phyloP scores from a whole-genome alignment of 495 filamentous ascomycete genomes.

The Neurospora sp. region DNA sequence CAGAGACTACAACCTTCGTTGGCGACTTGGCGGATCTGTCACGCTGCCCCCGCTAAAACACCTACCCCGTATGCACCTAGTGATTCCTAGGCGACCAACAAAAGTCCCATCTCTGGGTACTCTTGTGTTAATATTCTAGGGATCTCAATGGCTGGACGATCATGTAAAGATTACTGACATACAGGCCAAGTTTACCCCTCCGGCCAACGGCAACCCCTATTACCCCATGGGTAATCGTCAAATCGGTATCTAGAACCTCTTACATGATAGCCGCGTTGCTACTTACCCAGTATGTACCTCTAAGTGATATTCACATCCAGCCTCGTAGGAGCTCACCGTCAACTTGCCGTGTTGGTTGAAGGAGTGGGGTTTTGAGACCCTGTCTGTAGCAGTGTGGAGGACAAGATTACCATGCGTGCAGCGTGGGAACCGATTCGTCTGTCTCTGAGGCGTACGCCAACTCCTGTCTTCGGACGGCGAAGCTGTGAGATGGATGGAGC shows the following conservation, averaged over 20 bases:
- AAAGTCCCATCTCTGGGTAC: not conserved
- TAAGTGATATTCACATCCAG: not conserved
- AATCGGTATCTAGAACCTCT: not conserved
- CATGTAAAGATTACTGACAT: not conserved
- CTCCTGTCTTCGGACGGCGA: not conserved
- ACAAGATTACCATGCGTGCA: not conserved
- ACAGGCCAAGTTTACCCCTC: not conserved
- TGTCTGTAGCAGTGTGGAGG: not conserved
- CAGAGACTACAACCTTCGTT: not conserved
- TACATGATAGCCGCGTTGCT: not conserved
- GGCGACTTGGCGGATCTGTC: not conserved
- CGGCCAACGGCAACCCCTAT: not conserved
- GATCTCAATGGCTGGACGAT: not conserved
- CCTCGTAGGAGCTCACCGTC: not conserved
- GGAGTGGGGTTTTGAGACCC: not conserved
- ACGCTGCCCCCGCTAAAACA: not conserved
- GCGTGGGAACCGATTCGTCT: not conserved
- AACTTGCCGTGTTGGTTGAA: not conserved
- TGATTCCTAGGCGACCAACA: not conserved
- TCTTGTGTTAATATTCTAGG: not conserved
- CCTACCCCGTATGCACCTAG: not conserved
- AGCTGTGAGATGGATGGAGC: not conserved
- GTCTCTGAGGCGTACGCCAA: not conserved
- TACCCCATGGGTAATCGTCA: not conserved
- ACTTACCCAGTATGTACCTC: not conserved